These are phyloP conservation scores for Trichocladium antarcticum DNA, from an alignment of 495 filamentous ascomycete genomes.

Conservation along the genomic window DNA sequence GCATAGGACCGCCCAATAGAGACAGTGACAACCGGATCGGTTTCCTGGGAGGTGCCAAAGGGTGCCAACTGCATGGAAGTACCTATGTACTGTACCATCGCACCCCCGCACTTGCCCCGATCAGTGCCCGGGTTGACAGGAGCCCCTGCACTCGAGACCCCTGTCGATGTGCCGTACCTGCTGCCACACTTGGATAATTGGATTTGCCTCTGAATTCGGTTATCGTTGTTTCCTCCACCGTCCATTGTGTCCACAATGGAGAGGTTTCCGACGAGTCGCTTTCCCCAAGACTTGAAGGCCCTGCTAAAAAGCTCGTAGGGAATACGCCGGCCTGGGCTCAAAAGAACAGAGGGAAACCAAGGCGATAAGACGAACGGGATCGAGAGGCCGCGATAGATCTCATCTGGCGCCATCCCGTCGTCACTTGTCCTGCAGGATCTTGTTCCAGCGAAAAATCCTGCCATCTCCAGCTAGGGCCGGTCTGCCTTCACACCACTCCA, in stretches of 20 bases:
- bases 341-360: too few species aligned
- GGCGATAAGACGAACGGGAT: not conserved
- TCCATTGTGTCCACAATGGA: too few species aligned
- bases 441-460: conserved; percentile 7
- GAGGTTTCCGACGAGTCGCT: too few species aligned
- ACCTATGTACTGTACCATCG: not conserved
- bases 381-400: not conserved
- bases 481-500: not conserved
- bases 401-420: conserved; percentile 7
- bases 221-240: too few species aligned
- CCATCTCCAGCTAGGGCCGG: not conserved
- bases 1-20: too few species aligned
- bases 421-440: conserved; percentile 9
- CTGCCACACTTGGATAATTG: conserved; percentile 17
- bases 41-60: too few species aligned
- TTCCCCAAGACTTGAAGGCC: too few species aligned
- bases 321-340: too few species aligned
- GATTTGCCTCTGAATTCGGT: not conserved
- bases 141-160: conserved; percentile 16
- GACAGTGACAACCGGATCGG: too few species aligned
- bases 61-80: too few species aligned
- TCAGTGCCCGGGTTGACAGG: not conserved
- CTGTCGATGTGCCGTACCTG: conserved; percentile 13
- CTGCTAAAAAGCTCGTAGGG: too few species aligned
- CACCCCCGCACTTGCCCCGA: too few species aligned